Evolutionary conservation across 768 basidiomycete genomes (phyloP), one percentile per base, ranked within the genome.

Genomic region (Leccinum subtestaceum): DNA sequence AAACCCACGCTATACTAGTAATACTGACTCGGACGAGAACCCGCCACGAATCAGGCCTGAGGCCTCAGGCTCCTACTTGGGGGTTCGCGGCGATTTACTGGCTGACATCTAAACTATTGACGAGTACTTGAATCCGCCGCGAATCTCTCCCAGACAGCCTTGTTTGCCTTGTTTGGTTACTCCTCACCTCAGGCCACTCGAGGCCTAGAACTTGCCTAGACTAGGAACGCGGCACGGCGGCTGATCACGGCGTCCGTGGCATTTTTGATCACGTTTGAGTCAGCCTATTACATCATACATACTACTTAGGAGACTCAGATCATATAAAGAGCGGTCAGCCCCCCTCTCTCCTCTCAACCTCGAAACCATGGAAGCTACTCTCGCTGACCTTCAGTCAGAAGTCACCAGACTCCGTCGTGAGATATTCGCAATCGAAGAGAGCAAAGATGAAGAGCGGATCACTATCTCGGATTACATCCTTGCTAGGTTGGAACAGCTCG

Each of bases 381-480:
- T 51, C 21, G 55, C 53, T 10, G 55, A 66, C 2, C 76, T 82
- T 53, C 75, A 81, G 54, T 74, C 76, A 17, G 78, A 84, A 66
- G 70, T 83, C 36, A 66, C 70, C 64, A 79, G 76, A 63, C 80
- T 83, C 58, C 77, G 74, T 38, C 73, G 80, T 55, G 76, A 83
- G 65, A 62, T 85, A 6, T 66, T 83, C 57, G 69, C 80, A 57
- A 65, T 63, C 19, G 27, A 9, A 38, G 59, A 59, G 21, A 19
- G 9, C 31, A 58, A 62, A 27, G 74, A 77, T 46, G 76, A 76
- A 12, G 71, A 81, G 19, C 74, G 77, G 15, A 81, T 87, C 55
- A 75, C 76, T 40, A 67, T 90, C 46, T 81, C 83, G 4, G 71
- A 82, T 36, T 90, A 90, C 63, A 77, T 90, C 49, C 77, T 90